phyloP scores from a whole-genome alignment of 1,284 basidiomycete species.

The Leccinum solheimii region DNA sequence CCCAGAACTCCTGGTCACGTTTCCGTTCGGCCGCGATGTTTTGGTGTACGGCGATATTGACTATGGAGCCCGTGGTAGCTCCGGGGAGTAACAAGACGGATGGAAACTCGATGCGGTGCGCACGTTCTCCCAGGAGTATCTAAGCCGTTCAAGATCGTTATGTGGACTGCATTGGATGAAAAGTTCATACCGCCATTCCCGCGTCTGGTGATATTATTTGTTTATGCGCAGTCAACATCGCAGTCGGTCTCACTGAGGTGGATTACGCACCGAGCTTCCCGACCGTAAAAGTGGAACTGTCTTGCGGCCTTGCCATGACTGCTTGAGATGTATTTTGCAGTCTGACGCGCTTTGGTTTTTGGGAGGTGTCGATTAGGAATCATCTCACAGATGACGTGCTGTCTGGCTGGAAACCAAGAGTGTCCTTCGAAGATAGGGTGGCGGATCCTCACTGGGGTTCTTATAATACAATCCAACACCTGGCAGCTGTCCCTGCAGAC shows the following conservation, averaged over 20 bases:
- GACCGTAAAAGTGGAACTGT: slow-evolving; percentile 68
- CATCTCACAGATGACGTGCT: slow-evolving; percentile 35
- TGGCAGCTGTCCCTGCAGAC: too few species aligned
- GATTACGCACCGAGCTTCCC: slow-evolving; percentile 62
- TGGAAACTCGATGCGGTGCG: slow-evolving; percentile 94
- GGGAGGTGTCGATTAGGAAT: slow-evolving; percentile 24
- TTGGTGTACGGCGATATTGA: slow-evolving; percentile 87
- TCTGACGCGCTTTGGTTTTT: slow-evolving; percentile 7
- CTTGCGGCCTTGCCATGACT: slow-evolving; percentile 40
- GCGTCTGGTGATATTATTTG: slow-evolving; percentile 50
- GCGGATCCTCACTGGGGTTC: neutral
- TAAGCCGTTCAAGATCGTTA: slow-evolving; percentile 31
- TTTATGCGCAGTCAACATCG: slow-evolving; percentile 5
- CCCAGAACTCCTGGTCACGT: slow-evolving; percentile 79
- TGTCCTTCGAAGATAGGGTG: slow-evolving; percentile 48
- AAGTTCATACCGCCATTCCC: slow-evolving; percentile 68
- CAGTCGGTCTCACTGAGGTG: neutral
- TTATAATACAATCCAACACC: too few species aligned
- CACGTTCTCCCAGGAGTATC: slow-evolving; percentile 90
- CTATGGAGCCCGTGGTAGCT: slow-evolving; percentile 90
- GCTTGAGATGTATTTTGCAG: slow-evolving; percentile 3
- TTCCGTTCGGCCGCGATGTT: slow-evolving; percentile 81
- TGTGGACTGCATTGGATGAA: neutral
- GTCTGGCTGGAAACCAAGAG: slow-evolving; percentile 43
- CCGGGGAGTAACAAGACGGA: slow-evolving; percentile 90